Base-by-base conservation (phyloP, 2,329 filamentous ascomycete genomes). In the Graphilbum fragrans region DNA sequence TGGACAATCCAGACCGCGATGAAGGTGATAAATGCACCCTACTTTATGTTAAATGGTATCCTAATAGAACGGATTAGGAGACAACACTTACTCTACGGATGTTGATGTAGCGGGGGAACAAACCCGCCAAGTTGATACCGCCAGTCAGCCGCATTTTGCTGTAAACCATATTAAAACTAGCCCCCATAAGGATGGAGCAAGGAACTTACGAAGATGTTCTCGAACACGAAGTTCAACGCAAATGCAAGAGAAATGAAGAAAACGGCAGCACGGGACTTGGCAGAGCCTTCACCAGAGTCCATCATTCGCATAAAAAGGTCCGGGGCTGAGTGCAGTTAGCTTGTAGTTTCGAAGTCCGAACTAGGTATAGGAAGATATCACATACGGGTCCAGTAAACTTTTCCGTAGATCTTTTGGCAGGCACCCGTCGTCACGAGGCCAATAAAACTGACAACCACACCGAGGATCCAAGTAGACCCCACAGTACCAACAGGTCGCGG, bases 341-440 rank as follows among this genome's bases (percentile, higher is more conserved):
- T n/a, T n/a, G n/a, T n/a, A n/a, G n/a, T n/a, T n/a, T n/a, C n/a
- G n/a, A n/a, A n/a, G n/a, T n/a, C n/a, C n/a, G n/a, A n/a, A n/a
- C n/a, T n/a, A n/a, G n/a, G n/a, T n/a, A n/a, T n/a, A n/a, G n/a
- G n/a, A n/a, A n/a, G n/a, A n/a, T n/a, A n/a, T n/a, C n/a, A n/a
- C n/a, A n/a, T n/a, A n/a, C n/a, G 47, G 43, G 48, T 47, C 50
- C 50, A 50, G 16, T 44, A 21, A 1, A 38, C 49, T 41, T 57
- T 47, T 12, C 56, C 60, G 55, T 60, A 66, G 10, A 51, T 47
- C 37, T 62, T 59, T 46, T 65, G 62, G 39, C 65, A 60, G 3
- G 62, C 60, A 1, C 60, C 56, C 0, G 63, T 65, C 0, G 58
- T 53, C 17, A 66, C 48, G 43, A 67, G 65, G 16, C 65, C 64